A percentile compares a stretch with the other conserved stretches of the same genome.
phyloP scores from a whole-genome alignment of 106 monocot genomes.

The Alisma plantagoaquatica region DNA sequence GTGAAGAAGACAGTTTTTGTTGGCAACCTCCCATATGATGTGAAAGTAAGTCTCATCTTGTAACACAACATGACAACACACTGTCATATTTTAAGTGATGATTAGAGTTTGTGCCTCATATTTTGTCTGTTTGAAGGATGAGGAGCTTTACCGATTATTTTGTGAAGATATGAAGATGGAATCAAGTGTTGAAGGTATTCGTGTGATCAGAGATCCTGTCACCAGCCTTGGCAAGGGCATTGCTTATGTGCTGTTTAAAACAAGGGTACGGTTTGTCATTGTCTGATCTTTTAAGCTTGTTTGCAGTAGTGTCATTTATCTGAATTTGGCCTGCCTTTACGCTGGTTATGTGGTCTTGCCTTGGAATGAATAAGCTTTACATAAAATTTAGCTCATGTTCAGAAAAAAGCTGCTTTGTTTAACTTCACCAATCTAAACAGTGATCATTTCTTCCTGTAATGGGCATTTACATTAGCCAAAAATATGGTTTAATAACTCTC shows the following conservation, averaged over 20 bases:
- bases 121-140: slow-evolving; percentile 49
- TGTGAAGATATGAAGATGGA: slow-evolving; percentile 34
- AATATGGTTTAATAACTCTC: too few relatives aligned
- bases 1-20: slow-evolving; percentile 88
- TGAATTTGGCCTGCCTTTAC: too few relatives aligned
- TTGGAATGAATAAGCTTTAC: too few relatives aligned
- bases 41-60: slow-evolving; percentile 44
- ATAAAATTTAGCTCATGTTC: background rate
- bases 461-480: too few relatives aligned
- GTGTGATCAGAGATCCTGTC: slow-evolving; percentile 84
- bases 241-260: slow-evolving; percentile 86
- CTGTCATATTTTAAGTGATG: background rate
- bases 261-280: slow-evolving; percentile 52
- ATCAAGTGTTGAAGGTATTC: slow-evolving; percentile 63
- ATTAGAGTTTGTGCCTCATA: background rate
- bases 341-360: too few relatives aligned
- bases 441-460: background rate
- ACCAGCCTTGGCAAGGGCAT: slow-evolving; percentile 92
- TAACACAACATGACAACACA: background rate
- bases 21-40: slow-evolving; percentile 93
- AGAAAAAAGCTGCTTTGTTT: background rate
- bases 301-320: too few relatives aligned
- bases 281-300: background rate
- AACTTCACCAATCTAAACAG: background rate
- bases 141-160: slow-evolving; percentile 82